phyloP scores from a whole-genome alignment of 2,329 filamentous ascomycete species.

The Didymella pomorum region DNA sequence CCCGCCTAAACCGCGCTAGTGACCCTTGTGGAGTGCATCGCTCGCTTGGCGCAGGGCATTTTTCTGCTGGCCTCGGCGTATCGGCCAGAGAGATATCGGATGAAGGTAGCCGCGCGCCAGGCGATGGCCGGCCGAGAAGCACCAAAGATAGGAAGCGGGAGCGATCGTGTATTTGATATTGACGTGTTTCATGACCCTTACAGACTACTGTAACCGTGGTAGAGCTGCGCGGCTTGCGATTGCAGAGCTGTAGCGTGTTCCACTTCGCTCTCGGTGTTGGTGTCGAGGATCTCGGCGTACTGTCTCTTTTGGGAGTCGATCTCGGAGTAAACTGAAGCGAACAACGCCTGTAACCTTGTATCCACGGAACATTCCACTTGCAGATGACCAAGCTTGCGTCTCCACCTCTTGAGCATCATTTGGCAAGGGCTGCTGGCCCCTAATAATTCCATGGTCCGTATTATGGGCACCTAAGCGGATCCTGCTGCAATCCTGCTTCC shows the following conservation, averaged over 20 bases:
- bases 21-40: slow-evolving; percentile 9
- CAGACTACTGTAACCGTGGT: slow-evolving; percentile 18
- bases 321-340: slow-evolving; percentile 23
- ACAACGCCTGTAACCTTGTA: slow-evolving; percentile 15
- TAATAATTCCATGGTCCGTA: slow-evolving; percentile 15
- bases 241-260: slow-evolving; percentile 16
- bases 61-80: slow-evolving; percentile 22
- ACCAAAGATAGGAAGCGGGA: slow-evolving; percentile 6
- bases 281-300: slow-evolving; percentile 20
- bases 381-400: slow-evolving; percentile 18
- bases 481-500: slow-evolving; percentile 19
- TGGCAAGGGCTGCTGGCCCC: slow-evolving; percentile 14
- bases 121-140: slow-evolving; percentile 4
- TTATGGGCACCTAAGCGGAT: slow-evolving; percentile 20
- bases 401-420: slow-evolving; percentile 22
- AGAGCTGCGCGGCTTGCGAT: slow-evolving; percentile 9
- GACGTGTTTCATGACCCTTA: slow-evolving; percentile 23
- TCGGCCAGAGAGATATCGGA: slow-evolving; percentile 11
- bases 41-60: slow-evolving; percentile 20
- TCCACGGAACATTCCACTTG: slow-evolving; percentile 16
- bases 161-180: slow-evolving; percentile 19
- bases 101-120: slow-evolving; percentile 6
- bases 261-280: slow-evolving; percentile 14
- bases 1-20: slow-evolving; percentile 18
- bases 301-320: slow-evolving; percentile 21